Base-by-base conservation (phyloP, 495 filamentous ascomycete species). In the Astrothelium macrocarpum region DNA sequence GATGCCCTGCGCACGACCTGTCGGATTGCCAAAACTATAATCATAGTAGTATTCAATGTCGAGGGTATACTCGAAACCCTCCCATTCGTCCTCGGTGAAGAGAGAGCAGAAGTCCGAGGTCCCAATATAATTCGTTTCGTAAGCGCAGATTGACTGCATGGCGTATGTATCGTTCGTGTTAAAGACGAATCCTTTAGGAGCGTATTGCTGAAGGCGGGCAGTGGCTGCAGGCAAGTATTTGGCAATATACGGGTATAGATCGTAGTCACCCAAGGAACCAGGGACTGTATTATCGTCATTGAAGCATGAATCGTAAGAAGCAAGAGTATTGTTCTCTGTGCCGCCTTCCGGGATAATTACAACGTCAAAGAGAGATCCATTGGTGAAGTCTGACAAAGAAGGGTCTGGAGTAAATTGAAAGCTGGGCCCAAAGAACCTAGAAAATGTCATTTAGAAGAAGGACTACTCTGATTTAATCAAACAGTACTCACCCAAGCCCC, bases 291-390 rank as follows among this genome's bases (percentile, higher is more conserved):
- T 39, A 26, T 71, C 59, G 59, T 73, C 70, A 39, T 76, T 73
- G 64, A 67, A 67, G 61, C 75, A 77, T 49, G 70, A 72, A 39
- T 76, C 72, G 31, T 79, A 78, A 0, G 80, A 71, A 1, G 78
- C 76, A 7, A 83, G 71, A 1, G 79, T 81, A 65, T 81, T 81
- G 64, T 81, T 82, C 66, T 78, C 77, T 4, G 73, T 75, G 18
- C 73, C 67, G 2, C 69, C 74, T 45, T 83, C 81, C 10, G 78
- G 76, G 26, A 80, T 82, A 34, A 79, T 70, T 0, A 80, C 75
- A 9, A 81, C 70, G 36, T 78, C 67, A 60, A 78, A 82, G 20
- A 68, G 49, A 70, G 70, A 3, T 66, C 61, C 25, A 71, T 76
- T 68, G 63, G 25, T 56, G 20, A 68, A 68, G 62, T 69, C 71